Base-by-base conservation (phyloP, 2,329 filamentous ascomycete species). In the Apiospora sp. region DNA sequence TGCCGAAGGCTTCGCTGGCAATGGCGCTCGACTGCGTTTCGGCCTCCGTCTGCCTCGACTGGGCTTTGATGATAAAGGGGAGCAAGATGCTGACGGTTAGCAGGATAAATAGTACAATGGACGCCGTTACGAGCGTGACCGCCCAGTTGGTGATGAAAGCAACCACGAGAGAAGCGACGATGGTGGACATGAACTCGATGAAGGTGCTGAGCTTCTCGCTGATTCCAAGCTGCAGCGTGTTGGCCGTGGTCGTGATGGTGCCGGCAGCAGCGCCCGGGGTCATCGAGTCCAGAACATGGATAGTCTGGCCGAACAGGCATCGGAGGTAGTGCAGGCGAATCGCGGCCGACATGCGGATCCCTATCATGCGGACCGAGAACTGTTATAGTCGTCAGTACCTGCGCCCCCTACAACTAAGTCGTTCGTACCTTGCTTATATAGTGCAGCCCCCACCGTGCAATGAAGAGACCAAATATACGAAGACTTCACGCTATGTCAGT, bases 381-480 rank as follows among this genome's bases (percentile, higher is more conserved):
- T 88, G 22, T 10, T 12, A 14, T 30, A 46, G 43, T 16, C 22
- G 30, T 44, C n/a, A 69, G 34, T 27, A 41, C 6, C 14, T 58
- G 10, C 22, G 51, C 22, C 13, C 24, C 8, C 19, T 6, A 4
- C 34, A 34, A 67, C 30, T 10, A 5, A 13, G 37, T 73, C 80
- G 79, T 83, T 73, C 80, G 79, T 83, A 86, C 86, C 80, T 89
- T 89, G 75, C 87, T 87, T 73, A 91, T 83, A 74, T 93, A 94
- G 73, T 88, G 89, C 54, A 93, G 82, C 24, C 83, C 78, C 75
- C 93, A 91, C 68, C 92, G 90, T 19, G 84, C 92, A 54, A 94
- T 81, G 80, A 94, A 95, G 8, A 95, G 84, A 71, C 90, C 90
- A 71, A 94, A 88, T 77, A 94, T 90, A 80, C 91, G 93, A 0